A percentile compares a stretch with the other conserved stretches of the same genome.
These are phyloP conservation scores for Candida vaughaniae DNA, from an alignment of 805 yeast genomes.

Conservation along the genomic window DNA sequence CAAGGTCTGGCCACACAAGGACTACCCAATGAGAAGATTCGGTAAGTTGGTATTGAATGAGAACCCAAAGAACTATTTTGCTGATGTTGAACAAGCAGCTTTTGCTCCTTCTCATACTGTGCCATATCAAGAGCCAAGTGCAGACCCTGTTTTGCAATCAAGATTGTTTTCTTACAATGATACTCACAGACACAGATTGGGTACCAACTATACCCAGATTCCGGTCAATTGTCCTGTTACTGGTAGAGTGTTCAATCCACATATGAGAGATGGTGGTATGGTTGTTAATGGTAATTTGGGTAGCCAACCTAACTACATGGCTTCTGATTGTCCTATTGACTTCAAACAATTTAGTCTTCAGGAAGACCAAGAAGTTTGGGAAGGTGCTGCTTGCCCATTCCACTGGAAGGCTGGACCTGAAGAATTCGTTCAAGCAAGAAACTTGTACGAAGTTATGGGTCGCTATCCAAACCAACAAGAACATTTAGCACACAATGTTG, in stretches of 20 bases:
- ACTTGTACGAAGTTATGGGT: slow-evolving; percentile 75
- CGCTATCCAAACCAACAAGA: slow-evolving; percentile 80
- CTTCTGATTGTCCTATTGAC: slow-evolving; percentile 52
- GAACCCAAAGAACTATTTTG: slow-evolving; percentile 84
- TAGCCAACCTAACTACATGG: slow-evolving; percentile 70
- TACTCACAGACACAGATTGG: slow-evolving; percentile 76
- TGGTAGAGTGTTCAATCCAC: slow-evolving; percentile 54
- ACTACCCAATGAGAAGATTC: slow-evolving; percentile 82
- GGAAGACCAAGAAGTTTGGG: slow-evolving; percentile 76
- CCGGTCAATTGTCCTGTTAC: slow-evolving; percentile 84
- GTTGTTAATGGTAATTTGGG: slow-evolving; percentile 63
- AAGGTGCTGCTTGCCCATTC: slow-evolving; percentile 78
- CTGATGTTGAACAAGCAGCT: slow-evolving; percentile 62
- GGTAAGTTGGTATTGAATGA: slow-evolving; percentile 79
- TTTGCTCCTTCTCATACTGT: slow-evolving; percentile 73
- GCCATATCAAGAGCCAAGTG: slow-evolving; percentile 73
- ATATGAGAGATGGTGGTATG: slow-evolving; percentile 83
- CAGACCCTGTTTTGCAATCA: slow-evolving; percentile 76
- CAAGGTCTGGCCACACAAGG: slow-evolving; percentile 87
- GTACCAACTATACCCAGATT: slow-evolving; percentile 73
- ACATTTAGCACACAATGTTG: slow-evolving; percentile 79
- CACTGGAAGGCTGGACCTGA: slow-evolving; percentile 73
- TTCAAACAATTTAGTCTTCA: slow-evolving; percentile 48
- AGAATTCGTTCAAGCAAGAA: slow-evolving; percentile 78
- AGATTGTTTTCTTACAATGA: slow-evolving; percentile 75